Conservation (phyloP, 106 monocot species). For the Narthecium ossifragum region DNA sequence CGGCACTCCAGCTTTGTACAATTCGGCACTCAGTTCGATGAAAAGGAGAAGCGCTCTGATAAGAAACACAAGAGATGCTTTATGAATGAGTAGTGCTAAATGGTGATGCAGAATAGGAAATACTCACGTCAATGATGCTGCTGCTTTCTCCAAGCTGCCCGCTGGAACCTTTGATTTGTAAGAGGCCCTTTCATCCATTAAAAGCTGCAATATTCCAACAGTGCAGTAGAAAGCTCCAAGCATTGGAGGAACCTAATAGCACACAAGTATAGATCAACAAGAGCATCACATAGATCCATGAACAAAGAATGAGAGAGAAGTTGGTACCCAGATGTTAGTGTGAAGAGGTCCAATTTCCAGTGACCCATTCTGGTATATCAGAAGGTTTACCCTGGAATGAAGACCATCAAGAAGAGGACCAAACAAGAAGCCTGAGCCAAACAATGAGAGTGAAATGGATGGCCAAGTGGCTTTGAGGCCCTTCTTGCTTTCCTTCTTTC, state of each 20-base stretch:
- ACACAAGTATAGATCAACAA: not conserved
- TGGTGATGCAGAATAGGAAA: not conserved
- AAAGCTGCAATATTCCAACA: slow-evolving; percentile 53
- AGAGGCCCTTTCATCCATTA: slow-evolving; percentile 47
- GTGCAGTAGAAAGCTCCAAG: slow-evolving; percentile 68
- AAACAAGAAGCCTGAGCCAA: slow-evolving; percentile 55
- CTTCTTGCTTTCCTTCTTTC: slow-evolving; percentile 18
- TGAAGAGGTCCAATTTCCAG: slow-evolving; percentile 61
- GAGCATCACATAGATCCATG: not conserved
- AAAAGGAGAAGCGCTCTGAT: slow-evolving; percentile 45
- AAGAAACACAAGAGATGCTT: not conserved
- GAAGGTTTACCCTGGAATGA: slow-evolving; percentile 62
- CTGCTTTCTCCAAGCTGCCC: slow-evolving; percentile 39
- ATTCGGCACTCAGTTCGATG: slow-evolving; percentile 60
- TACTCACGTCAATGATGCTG: slow-evolving; percentile 45
- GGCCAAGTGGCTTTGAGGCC: slow-evolving; percentile 23
- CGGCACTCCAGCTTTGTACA: slow-evolving; percentile 59
- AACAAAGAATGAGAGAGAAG: not conserved
- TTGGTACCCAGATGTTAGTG: slow-evolving; percentile 55
- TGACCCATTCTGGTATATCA: slow-evolving; percentile 47
- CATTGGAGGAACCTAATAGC: slow-evolving; percentile 50
- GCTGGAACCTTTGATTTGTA: slow-evolving; percentile 14
- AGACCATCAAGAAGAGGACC: slow-evolving; percentile 66
- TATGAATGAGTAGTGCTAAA: not conserved
- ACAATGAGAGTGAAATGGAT: slow-evolving; percentile 41